phyloP scores from a whole-genome alignment of 768 basidiomycete genomes.

The Lactarius hengduanensis region DNA sequence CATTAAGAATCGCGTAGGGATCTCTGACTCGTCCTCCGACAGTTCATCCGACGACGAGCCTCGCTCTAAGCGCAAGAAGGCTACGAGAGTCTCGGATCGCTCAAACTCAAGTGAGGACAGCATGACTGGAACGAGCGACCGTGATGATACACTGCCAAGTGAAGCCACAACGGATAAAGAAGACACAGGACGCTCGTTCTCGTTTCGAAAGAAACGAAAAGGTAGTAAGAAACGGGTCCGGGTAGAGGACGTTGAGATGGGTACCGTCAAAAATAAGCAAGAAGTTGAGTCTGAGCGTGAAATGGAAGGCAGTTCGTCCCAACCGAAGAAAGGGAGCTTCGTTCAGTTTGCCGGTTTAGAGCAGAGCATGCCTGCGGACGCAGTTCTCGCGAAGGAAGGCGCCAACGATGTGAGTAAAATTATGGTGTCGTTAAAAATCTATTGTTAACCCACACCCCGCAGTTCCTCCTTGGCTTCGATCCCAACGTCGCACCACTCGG shows the following conservation, averaged over 20 bases:
- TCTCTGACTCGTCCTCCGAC: conserved; percentile 40
- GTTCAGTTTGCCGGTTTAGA: conserved; percentile 46
- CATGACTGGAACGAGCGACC: conserved; percentile 28
- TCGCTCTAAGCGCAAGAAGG: conserved; percentile 26
- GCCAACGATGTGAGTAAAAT: conserved; percentile 62
- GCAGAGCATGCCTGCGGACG: conserved; percentile 88
- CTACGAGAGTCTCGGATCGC: conserved; percentile 10
- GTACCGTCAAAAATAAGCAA: conserved; percentile 28
- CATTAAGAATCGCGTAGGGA: conserved; percentile 69
- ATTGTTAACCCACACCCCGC: neutral
- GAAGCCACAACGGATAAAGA: conserved; percentile 29
- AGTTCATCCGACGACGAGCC: conserved; percentile 49
- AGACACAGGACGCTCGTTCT: conserved; percentile 23
- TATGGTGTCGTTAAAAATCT: neutral
- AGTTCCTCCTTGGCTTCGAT: conserved; percentile 83
- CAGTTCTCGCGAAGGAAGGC: conserved; percentile 69
- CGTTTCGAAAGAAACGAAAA: conserved; percentile 31
- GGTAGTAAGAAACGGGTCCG: conserved; percentile 25
- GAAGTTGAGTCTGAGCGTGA: conserved; percentile 33
- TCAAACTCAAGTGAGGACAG: conserved; percentile 14
- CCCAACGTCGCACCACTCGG: conserved; percentile 82
- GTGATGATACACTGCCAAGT: conserved; percentile 31
- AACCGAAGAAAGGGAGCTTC: conserved; percentile 27
- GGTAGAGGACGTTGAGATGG: conserved; percentile 36
- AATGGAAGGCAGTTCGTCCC: conserved; percentile 12